These are phyloP conservation scores for Backusella westeae DNA, from an alignment of 192 early-diverging fungal species.

Conservation along the genomic window DNA sequence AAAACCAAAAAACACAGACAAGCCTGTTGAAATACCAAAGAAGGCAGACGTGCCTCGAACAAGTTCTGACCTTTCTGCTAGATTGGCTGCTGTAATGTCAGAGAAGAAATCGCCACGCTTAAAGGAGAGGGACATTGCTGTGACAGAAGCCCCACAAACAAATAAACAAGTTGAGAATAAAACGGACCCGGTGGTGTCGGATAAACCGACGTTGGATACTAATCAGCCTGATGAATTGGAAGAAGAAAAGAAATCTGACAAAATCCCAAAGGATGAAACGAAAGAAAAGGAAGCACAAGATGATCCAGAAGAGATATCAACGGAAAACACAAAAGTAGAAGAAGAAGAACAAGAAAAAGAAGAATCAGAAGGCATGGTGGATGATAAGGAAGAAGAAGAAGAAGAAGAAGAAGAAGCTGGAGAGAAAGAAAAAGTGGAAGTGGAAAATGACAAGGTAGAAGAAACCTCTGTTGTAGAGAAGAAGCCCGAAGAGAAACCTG, in stretches of 20 bases:
- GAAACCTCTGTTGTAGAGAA: background rate
- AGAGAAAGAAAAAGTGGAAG: background rate
- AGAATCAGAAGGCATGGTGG: background rate
- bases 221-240: background rate
- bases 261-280: background rate
- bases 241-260: background rate
- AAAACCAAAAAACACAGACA: conserved; percentile 15
- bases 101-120: conserved; percentile 25
- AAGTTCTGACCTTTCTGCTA: conserved; percentile 41
- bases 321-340: background rate
- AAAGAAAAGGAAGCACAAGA: background rate
- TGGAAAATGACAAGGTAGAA: background rate
- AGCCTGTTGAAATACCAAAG: background rate
- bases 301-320: background rate
- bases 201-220: background rate
- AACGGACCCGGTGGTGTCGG: background rate
- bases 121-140: background rate
- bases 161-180: background rate
- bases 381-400: background rate
- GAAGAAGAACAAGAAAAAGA: background rate
- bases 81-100: conserved; percentile 48
- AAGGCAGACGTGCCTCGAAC: conserved; percentile 24
- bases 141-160: background rate
- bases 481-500: background rate
- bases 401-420: background rate